Conservation (phyloP, 768 basidiomycete species). For the Auriscalpium vulgare region DNA sequence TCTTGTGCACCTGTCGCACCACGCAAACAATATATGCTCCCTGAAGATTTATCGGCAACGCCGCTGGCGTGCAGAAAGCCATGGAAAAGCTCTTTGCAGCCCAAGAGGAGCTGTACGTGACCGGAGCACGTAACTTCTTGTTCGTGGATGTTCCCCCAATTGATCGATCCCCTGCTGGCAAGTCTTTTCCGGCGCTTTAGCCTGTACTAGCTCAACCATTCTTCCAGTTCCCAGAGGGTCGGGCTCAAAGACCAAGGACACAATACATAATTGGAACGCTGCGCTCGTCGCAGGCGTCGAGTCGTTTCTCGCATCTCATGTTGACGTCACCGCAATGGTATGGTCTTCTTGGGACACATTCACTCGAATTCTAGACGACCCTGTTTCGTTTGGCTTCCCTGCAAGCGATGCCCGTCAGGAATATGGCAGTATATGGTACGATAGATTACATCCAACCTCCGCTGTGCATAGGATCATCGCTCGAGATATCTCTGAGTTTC, state of each 20-base stretch:
- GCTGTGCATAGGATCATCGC: conserved; percentile 43
- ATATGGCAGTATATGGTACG: conserved; percentile 41
- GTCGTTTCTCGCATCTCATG: conserved; percentile 31
- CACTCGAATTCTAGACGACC: conserved; percentile 39
- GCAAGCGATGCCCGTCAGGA: conserved; percentile 23
- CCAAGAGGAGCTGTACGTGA: conserved; percentile 40
- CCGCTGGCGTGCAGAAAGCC: conserved; percentile 15
- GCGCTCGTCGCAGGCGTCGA: conserved; percentile 24
- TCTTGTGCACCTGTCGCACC: not conserved
- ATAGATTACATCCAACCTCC: conserved; percentile 46
- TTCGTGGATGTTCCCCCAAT: conserved; percentile 56
- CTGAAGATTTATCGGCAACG: conserved; percentile 9
- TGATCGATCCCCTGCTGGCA: conserved; percentile 36
- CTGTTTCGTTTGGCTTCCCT: conserved; percentile 31
- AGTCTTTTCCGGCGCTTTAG: not conserved
- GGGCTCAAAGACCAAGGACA: not conserved
- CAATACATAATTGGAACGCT: conserved; percentile 37
- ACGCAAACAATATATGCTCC: too few relatives aligned
- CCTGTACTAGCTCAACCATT: not conserved
- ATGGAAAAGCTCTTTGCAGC: conserved; percentile 32
- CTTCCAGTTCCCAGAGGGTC: not conserved
- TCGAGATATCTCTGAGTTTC: conserved; percentile 32
- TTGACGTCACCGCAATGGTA: conserved; percentile 38
- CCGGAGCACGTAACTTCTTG: conserved; percentile 43
- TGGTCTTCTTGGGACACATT: conserved; percentile 44